These are phyloP conservation scores for Penicillium sp. DNA, from an alignment of 2,329 filamentous ascomycete species.

Conservation along the genomic window DNA sequence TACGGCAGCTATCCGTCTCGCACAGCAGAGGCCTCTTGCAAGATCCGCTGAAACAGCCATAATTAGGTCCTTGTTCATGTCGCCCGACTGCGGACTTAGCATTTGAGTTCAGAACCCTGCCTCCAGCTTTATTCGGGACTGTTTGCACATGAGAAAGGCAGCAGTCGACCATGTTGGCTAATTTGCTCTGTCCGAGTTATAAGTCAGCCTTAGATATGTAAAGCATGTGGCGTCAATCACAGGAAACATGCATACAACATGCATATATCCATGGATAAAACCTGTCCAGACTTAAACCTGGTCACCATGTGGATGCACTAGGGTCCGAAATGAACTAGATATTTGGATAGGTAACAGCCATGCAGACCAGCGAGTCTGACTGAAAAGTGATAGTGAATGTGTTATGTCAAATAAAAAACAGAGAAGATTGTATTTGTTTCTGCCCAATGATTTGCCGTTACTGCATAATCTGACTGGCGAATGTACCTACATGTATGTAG, in stretches of 20 bases:
- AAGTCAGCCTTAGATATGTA: constrained; percentile 68
- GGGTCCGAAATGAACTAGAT: constrained; percentile 53
- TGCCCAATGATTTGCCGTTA: constrained; percentile 68
- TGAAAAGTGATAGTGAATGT: constrained; percentile 80
- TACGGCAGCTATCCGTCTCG: constrained; percentile 37
- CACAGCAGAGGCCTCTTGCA: constrained; percentile 12
- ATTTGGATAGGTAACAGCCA: neutral
- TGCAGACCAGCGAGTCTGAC: constrained; percentile 2
- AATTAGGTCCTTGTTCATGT: constrained; percentile 63
- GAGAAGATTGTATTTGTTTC: constrained; percentile 75
- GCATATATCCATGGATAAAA: too few relatives aligned
- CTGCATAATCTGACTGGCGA: constrained; percentile 70
- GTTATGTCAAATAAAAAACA: constrained; percentile 59
- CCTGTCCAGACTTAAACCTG: constrained; percentile 71
- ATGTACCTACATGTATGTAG: constrained; percentile 40
- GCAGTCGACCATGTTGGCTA: neutral
- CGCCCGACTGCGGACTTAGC: neutral
- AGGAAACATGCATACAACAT: constrained; percentile 67
- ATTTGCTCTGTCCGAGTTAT: constrained; percentile 60
- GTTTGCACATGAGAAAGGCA: neutral
- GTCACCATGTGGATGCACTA: constrained; percentile 91
- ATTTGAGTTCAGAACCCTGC: neutral
- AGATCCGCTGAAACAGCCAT: neutral
- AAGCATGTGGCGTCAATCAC: constrained; percentile 41
- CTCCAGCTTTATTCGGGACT: neutral